These are phyloP conservation scores for Pseudogymnoascus destructans DNA, from an alignment of 2,329 filamentous ascomycete genomes.

Conservation along the genomic window DNA sequence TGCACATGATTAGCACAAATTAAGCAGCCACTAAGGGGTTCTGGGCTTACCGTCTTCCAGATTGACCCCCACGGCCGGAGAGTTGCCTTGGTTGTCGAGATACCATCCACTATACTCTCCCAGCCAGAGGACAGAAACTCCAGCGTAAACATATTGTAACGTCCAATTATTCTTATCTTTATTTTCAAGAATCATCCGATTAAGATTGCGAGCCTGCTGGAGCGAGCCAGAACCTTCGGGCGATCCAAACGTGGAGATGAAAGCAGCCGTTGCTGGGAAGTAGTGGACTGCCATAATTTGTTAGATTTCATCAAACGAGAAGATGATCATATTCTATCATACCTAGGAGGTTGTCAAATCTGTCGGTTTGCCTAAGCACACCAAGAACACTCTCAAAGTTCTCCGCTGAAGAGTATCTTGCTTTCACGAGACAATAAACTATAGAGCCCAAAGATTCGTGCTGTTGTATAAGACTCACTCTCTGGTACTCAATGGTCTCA, in stretches of 20 bases:
- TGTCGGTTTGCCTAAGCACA: conserved; percentile 56
- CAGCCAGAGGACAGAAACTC: conserved; percentile 74
- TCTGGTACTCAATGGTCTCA: conserved; percentile 70
- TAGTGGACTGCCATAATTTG: conserved; percentile 51
- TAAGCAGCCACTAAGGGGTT: neutral
- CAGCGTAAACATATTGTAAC: conserved; percentile 63
- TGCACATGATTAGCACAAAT: conserved; percentile 18
- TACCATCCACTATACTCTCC: conserved; percentile 89
- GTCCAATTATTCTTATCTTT: conserved; percentile 59
- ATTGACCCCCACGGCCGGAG: conserved; percentile 47
- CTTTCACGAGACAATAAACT: conserved; percentile 64
- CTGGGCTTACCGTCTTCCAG: conserved; percentile 39
- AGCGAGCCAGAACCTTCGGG: conserved; percentile 57
- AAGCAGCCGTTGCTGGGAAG: conserved; percentile 64
- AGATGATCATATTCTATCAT: conserved; percentile 18
- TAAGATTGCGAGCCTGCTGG: conserved; percentile 55
- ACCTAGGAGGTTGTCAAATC: conserved; percentile 55
- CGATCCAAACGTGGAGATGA: conserved; percentile 67
- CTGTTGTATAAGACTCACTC: conserved; percentile 68
- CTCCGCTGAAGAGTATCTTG: conserved; percentile 51
- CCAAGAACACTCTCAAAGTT: conserved; percentile 65
- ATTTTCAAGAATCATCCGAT: conserved; percentile 52
- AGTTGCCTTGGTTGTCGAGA: conserved; percentile 52
- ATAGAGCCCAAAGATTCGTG: conserved; percentile 83
- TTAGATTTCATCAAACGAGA: conserved; percentile 14